These are phyloP conservation scores for Wakefieldia striispora DNA, from an alignment of 768 basidiomycete genomes.

Conservation along the genomic window DNA sequence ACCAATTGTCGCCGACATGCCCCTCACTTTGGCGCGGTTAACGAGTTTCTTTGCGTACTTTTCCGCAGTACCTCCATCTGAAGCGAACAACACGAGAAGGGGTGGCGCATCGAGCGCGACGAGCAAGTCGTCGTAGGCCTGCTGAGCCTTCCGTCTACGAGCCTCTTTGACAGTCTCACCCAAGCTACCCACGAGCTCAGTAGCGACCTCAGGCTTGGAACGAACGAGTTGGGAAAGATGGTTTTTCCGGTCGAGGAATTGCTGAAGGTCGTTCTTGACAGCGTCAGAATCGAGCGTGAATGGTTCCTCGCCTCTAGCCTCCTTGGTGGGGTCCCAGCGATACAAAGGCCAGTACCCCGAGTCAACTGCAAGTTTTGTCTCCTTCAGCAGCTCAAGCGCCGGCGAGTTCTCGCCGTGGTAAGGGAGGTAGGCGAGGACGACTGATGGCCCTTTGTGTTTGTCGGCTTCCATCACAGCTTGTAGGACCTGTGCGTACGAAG, in stretches of 20 bases:
- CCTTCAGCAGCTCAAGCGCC: conserved; percentile 90
- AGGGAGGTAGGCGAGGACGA: conserved; percentile 93
- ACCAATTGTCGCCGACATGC: conserved; percentile 70
- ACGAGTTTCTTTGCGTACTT: conserved; percentile 90
- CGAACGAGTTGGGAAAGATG: conserved; percentile 92
- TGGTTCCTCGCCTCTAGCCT: conserved; percentile 69
- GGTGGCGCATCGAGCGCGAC: conserved; percentile 87
- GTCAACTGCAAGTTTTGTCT: conserved; percentile 96
- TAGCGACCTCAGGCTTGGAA: conserved; percentile 74
- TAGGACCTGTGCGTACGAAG: conserved; percentile 91
- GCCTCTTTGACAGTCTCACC: conserved; percentile 85
- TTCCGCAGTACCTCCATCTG: conserved; percentile 94
- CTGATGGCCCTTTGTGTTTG: conserved; percentile 81
- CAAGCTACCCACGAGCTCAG: conserved; percentile 78
- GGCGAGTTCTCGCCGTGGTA: conserved; percentile 73
- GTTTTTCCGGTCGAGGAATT: conserved; percentile 95
- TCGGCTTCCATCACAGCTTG: conserved; percentile 93
- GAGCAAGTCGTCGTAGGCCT: conserved; percentile 81
- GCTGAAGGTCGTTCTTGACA: conserved; percentile 88
- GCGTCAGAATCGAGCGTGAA: conserved; percentile 92
- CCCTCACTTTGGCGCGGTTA: conserved; percentile 78
- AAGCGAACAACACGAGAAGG: conserved; percentile 86
- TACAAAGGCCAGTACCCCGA: conserved; percentile 98
- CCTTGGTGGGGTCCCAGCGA: conserved; percentile 93
- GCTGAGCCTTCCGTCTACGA: conserved; percentile 74